Evolutionary conservation across 2,329 filamentous ascomycete genomes (phyloP), one percentile per base, ranked within the genome.

Genomic region (Chalaropsis ovoidea): DNA sequence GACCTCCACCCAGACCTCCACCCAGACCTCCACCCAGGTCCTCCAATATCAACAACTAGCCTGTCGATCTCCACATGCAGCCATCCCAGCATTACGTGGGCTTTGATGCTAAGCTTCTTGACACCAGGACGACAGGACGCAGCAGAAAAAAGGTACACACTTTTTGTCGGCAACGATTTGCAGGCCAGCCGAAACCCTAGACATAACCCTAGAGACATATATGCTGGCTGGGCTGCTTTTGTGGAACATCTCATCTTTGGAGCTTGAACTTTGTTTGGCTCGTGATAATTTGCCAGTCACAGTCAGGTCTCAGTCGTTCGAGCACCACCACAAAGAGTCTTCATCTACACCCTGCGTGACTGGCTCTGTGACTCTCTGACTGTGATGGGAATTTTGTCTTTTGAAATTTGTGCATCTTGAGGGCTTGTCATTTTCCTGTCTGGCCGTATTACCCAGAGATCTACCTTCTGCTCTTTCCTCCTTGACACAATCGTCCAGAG

Each of bases 401-500:
- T 22, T 22, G 47, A 47, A 15, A 47, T 47, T n/a, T 22, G 47
- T 10, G 47, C 47, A n/a, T 24, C 24, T 13, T 24, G 19, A 39
- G 35, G 35, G 35, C 35, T 39, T 24, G 47, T 13, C 19, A 10
- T 17, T 5, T 47, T 47, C 19, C 15, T 35, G 15, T 58, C 27
- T 58, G 15, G 19, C 47, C 17, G 13, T 58, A 17, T n/a, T 31
- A 19, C n/a, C 54, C 54, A 58, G 54, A 31, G 54, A 58, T 58
- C 54, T 58, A 22, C 54, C 24, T n/a, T 17, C n/a, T 10, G 54
- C 31, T 35, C 54, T 58, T 58, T 17, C 24, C 24, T 22, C n/a
- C 52, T 43, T 52, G 24, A 49, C 24, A n/a, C 13, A 49, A 35
- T 63, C 61, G 19, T 15, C 54, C 54, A 58, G 54, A 58, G 54